phyloP scores from a whole-genome alignment of 345 rosid genomes.

The Luvunga scandens region DNA sequence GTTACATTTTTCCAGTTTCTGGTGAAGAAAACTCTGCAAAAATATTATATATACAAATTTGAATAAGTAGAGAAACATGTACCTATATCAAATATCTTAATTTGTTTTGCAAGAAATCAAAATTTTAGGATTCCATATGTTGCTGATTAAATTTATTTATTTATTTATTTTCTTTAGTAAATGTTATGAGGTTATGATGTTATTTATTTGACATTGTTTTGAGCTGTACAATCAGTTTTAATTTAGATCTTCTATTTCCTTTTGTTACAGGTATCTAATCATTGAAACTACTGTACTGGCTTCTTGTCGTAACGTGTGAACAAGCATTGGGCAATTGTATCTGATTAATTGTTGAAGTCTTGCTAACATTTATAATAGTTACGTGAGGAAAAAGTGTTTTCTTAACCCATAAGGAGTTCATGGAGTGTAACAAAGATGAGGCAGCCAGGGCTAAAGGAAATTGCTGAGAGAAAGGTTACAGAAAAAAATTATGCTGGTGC shows the following conservation, averaged over 20 bases:
- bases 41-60: background rate
- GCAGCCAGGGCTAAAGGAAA: constrained; percentile 79
- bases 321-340: background rate
- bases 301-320: constrained; percentile 13
- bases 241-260: background rate
- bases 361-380: constrained; percentile 5
- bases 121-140: background rate
- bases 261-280: constrained; percentile 25
- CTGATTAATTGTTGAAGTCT: constrained; percentile 8
- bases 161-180: background rate
- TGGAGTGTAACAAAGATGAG: constrained; percentile 96
- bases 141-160: background rate
- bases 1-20: background rate
- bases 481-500: constrained; percentile 75
- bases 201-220: background rate
- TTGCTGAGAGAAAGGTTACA: constrained; percentile 75
- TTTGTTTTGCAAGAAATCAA: background rate
- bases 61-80: background rate
- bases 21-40: background rate
- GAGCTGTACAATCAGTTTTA: background rate
- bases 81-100: background rate
- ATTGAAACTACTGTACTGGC: background rate
- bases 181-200: background rate
- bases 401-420: constrained; percentile 16
- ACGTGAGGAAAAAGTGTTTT: constrained; percentile 14